Evolutionary conservation across 2,329 filamentous ascomycete species (phyloP).

Genomic region (Paraconiothyrium brasiliense): DNA sequence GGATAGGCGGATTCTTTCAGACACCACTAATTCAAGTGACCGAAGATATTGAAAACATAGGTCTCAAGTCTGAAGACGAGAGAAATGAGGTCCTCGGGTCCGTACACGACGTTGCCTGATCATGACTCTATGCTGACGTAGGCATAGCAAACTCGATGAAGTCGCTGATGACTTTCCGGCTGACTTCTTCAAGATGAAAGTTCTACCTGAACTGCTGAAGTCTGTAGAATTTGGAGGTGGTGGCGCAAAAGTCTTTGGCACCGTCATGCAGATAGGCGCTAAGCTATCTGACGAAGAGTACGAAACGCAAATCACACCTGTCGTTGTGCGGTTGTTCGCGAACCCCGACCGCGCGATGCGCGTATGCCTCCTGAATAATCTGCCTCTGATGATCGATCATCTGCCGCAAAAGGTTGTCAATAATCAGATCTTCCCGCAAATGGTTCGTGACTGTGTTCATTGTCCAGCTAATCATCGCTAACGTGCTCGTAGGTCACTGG

Average conservation of each 20-base stretch:
- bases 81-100: constrained; percentile 83
- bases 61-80: constrained; percentile 85
- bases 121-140: constrained; percentile 21
- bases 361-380: constrained; percentile 87
- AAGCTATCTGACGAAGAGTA: constrained; percentile 93
- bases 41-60: constrained; percentile 90
- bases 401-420: constrained; percentile 89
- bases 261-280: constrained; percentile 88
- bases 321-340: constrained; percentile 84
- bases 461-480: constrained; percentile 26
- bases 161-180: constrained; percentile 95
- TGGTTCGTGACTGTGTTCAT: constrained; percentile 63
- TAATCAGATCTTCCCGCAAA: constrained; percentile 94
- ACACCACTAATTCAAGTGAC: constrained; percentile 91
- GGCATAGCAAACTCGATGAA: constrained; percentile 75
- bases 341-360: constrained; percentile 93
- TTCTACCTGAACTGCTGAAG: constrained; percentile 94
- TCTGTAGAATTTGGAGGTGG: constrained; percentile 98
- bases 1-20: constrained; percentile 87
- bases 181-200: constrained; percentile 97
- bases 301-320: constrained; percentile 81
- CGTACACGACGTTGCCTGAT: constrained; percentile 7
- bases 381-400: constrained; percentile 91
- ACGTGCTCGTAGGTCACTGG: constrained; percentile 74
- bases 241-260: constrained; percentile 85